These are phyloP conservation scores for Chrysanthemum makinoi DNA, from an alignment of 129 eudicot genomes.

Conservation along the genomic window DNA sequence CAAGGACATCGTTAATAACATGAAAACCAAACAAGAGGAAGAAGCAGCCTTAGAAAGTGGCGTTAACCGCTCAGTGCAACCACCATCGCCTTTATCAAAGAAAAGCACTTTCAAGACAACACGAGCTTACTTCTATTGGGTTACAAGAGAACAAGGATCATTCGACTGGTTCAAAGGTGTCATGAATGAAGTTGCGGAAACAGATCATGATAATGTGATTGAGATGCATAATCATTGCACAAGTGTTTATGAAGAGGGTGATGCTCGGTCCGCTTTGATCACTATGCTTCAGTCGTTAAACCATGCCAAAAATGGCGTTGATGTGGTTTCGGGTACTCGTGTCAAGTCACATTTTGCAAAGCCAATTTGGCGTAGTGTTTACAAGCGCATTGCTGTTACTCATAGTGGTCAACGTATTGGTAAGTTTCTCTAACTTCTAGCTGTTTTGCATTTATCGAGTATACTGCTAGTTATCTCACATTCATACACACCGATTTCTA, in stretches of 20 bases:
- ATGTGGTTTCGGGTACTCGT: slow-evolving; percentile 75
- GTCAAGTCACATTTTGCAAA: slow-evolving; percentile 61
- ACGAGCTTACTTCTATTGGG: slow-evolving; percentile 69
- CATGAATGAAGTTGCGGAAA: slow-evolving; percentile 67
- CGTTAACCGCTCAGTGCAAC: slow-evolving; percentile 13
- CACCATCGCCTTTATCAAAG: slow-evolving; percentile 18
- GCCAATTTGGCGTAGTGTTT: slow-evolving; percentile 60
- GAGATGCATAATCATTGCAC: slow-evolving; percentile 88
- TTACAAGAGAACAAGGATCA: slow-evolving; percentile 66
- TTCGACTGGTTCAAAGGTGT: slow-evolving; percentile 75
- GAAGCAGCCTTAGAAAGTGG: slow-evolving; percentile 27
- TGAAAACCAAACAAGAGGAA: slow-evolving; percentile 39
- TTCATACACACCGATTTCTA: not conserved
- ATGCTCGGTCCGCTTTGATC: slow-evolving; percentile 68
- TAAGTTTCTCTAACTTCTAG: slow-evolving; percentile 21
- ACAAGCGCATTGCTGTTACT: slow-evolving; percentile 47
- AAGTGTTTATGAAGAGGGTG: slow-evolving; percentile 83
- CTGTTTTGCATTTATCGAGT: no score
- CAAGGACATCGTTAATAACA: slow-evolving; percentile 60
- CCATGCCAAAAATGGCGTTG: slow-evolving; percentile 74
- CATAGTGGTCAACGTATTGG: slow-evolving; percentile 50
- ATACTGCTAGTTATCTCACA: not conserved
- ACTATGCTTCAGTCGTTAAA: slow-evolving; percentile 57
- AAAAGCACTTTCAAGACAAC: slow-evolving; percentile 29
- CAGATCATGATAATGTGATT: slow-evolving; percentile 42